Conservation (phyloP, 108 stramenopile genomes). For the Cyclotella cryptica region DNA sequence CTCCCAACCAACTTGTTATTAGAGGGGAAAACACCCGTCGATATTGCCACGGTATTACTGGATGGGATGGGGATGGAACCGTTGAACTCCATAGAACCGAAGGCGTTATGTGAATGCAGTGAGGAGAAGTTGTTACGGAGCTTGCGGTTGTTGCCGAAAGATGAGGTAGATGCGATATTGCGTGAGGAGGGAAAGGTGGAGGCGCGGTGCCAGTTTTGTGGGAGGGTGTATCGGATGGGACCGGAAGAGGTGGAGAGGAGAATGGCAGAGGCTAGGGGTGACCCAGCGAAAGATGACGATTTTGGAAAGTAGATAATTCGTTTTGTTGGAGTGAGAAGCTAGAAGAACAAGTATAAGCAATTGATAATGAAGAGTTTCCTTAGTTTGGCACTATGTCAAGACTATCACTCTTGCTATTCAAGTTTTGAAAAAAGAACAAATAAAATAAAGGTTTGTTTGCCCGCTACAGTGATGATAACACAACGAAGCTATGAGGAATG, state of each 20-base stretch:
- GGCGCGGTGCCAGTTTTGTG: constrained; percentile 89
- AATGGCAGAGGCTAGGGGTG: constrained; percentile 68
- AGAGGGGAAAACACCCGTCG: constrained; percentile 74
- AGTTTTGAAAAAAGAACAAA: too few relatives aligned
- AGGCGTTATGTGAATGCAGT: constrained; percentile 69
- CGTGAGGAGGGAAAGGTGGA: constrained; percentile 76
- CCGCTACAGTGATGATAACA: too few relatives aligned
- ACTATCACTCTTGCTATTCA: too few relatives aligned
- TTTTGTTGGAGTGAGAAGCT: background rate
- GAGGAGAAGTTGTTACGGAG: constrained; percentile 79
- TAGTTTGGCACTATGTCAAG: background rate
- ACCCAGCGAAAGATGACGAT: constrained; percentile 71
- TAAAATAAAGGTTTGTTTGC: too few relatives aligned
- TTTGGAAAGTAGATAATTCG: constrained; percentile 14
- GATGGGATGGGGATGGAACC: constrained; percentile 85
- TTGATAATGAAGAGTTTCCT: background rate
- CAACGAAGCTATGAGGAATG: background rate
- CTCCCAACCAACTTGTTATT: constrained; percentile 75
- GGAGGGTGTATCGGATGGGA: constrained; percentile 77
- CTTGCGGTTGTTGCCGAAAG: constrained; percentile 73
- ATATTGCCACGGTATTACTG: constrained; percentile 76
- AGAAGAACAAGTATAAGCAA: background rate
- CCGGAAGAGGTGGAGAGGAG: constrained; percentile 70
- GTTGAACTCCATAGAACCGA: constrained; percentile 67
- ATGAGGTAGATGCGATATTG: constrained; percentile 83